Base-by-base conservation (phyloP, 495 filamentous ascomycete species). In the Antarctomyces pellizariae region DNA sequence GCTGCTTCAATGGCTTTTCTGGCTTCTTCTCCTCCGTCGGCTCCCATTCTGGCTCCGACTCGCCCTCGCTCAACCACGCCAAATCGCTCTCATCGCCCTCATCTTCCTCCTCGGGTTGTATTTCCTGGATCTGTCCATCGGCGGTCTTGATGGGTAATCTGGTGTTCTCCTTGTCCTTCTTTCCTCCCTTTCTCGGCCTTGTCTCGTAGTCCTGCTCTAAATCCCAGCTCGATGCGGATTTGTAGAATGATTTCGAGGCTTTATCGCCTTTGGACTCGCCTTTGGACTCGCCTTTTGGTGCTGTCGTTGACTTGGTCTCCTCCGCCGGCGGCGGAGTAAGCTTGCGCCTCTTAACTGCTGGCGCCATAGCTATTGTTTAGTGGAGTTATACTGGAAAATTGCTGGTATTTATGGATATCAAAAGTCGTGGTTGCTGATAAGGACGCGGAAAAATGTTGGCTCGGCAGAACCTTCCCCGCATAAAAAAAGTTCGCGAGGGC, bases 151-250 rank as follows among this genome's bases (percentile, higher is more conserved):
- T 76, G 3, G 80, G 86, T 17, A 95, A 55, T 41, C 72, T 60
- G 13, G 66, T 76, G 36, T 41, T 68, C 34, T 80, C 72, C 34
- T 70, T 68, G 22, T 67, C 57, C 40, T 79, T 74, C 42, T 64
- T 70, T 46, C 63, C 66, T 28, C 59, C 45, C 41, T 86, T 82
- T 35, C 79, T 59, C 14, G 74, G 70, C 36, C 62, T 65, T 21
- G 61, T 60, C 49, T 91, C 83, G 56, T 95, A 97, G 39, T 72
- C 67, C 37, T 93, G 73, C 49, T 97, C 86, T 24, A 90, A 58
- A 44, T 90, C 63, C 86, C 86, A 93, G 43, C 47, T 45, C n/a
- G 41, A 35, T 3, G 37, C 41, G 15, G 40, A 37, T 19, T 37
- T 34, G 35, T 42, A 38, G 26, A 44, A 44, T 14, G 43, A 39